Conservation (phyloP, 306 rosid genomes). For the Pachyrhizus erosus region DNA sequence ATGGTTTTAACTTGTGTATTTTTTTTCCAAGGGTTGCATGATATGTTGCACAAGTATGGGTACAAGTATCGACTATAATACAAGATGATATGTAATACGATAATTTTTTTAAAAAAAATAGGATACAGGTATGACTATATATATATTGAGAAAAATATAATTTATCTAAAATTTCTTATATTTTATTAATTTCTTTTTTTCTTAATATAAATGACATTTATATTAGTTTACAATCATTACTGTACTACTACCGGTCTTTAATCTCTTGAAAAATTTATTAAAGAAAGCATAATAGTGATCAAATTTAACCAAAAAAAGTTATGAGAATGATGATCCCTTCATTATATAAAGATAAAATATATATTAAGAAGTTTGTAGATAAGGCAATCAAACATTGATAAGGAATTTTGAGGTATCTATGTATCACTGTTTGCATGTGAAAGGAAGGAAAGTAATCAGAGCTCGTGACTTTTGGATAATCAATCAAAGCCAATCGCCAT, state of each 20-base stretch:
- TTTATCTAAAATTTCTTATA: not conserved
- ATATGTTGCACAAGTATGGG: not conserved
- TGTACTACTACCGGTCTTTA: not conserved
- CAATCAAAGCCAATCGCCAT: slow-evolving; percentile 10
- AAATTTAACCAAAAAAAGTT: not conserved
- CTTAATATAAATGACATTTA: not conserved
- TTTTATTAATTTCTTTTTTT: not conserved
- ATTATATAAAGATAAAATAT: not conserved
- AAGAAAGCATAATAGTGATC: not conserved
- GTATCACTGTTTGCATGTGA: not conserved
- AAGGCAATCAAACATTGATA: not conserved
- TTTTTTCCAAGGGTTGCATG: not conserved
- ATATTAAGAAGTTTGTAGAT: not conserved
- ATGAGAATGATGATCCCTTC: not conserved
- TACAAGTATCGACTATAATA: not conserved
- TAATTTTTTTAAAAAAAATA: not conserved
- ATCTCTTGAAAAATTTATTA: not conserved
- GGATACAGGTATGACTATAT: not conserved
- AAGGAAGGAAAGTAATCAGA: slow-evolving; percentile 9
- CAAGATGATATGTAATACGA: not conserved
- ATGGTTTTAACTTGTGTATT: slow-evolving; percentile 1
- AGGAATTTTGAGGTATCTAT: not conserved
- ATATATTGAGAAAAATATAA: not conserved
- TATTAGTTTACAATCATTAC: not conserved
- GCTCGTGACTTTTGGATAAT: slow-evolving; percentile 9